Conservation (phyloP, 2,329 filamentous ascomycete genomes). For the Aspergillus flavus region DNA sequence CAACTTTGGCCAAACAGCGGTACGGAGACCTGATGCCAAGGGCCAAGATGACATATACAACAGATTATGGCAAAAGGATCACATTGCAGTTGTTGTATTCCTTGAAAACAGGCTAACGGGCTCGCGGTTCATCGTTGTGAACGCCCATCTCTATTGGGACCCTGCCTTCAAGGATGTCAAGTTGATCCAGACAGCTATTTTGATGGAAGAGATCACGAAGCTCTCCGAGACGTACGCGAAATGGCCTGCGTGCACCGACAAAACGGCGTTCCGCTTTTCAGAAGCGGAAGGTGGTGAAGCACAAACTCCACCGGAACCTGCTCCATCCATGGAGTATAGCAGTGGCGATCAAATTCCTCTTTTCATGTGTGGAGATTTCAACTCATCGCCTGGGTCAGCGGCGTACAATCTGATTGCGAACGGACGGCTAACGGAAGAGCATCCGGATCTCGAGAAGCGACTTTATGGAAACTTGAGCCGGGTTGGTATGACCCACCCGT, state of each 20-base stretch:
- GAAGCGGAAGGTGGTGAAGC: slow-evolving; percentile 52
- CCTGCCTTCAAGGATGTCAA: slow-evolving; percentile 90
- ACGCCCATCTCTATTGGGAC: slow-evolving; percentile 95
- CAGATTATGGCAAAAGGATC: slow-evolving; percentile 96
- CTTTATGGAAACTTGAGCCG: slow-evolving; percentile 93
- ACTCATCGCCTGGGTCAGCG: slow-evolving; percentile 82
- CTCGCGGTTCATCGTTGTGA: slow-evolving; percentile 88
- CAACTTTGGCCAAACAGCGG: slow-evolving; percentile 87
- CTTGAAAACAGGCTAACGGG: slow-evolving; percentile 90
- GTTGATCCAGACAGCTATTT: slow-evolving; percentile 89
- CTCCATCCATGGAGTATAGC: slow-evolving; percentile 82
- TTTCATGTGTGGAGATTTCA: slow-evolving; percentile 93
- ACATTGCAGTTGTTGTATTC: slow-evolving; percentile 90
- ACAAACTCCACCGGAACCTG: slow-evolving; percentile 61
- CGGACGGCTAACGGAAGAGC: slow-evolving; percentile 75
- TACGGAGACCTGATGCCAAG: slow-evolving; percentile 95
- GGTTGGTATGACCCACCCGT: slow-evolving; percentile 91
- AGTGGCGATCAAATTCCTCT: slow-evolving; percentile 86
- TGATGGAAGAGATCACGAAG: slow-evolving; percentile 90
- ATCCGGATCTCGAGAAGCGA: slow-evolving; percentile 76
- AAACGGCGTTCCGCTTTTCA: slow-evolving; percentile 57
- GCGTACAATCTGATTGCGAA: slow-evolving; percentile 88
- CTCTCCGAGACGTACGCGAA: slow-evolving; percentile 83
- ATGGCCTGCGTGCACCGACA: slow-evolving; percentile 79
- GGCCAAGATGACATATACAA: slow-evolving; percentile 98